These are phyloP conservation scores for Gracilaria gracilis DNA, from an alignment of 23 red algal species.

Conservation along the genomic window DNA sequence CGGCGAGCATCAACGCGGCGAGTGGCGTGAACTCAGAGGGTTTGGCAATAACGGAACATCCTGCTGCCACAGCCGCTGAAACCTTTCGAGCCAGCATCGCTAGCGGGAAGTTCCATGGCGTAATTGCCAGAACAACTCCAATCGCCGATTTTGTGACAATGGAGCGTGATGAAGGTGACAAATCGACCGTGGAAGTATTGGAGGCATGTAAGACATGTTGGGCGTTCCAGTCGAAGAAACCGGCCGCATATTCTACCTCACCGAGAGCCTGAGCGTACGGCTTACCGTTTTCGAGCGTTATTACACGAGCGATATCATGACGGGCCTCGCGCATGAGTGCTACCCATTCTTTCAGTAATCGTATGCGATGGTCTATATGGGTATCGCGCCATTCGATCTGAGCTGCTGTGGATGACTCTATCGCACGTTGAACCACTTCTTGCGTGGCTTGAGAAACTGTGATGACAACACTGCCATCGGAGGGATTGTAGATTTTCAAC, in stretches of 20 bases:
- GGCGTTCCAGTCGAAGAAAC: conserved; percentile 78
- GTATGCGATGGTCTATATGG: not conserved
- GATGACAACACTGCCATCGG: not conserved
- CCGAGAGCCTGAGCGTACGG: conserved; percentile 62
- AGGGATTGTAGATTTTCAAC: not conserved
- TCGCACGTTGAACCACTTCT: not conserved
- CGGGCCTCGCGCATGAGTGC: not conserved
- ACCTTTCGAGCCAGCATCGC: conserved; percentile 91
- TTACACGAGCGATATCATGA: conserved; percentile 65
- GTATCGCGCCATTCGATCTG: not conserved
- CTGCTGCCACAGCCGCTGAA: conserved; percentile 81
- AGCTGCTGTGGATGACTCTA: not conserved
- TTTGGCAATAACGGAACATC: conserved; percentile 84
- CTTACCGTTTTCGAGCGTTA: conserved; percentile 90
- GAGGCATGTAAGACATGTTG: conserved; percentile 34
- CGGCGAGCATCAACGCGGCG: conserved; percentile 84
- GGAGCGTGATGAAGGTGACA: not conserved
- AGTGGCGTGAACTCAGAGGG: conserved; percentile 84
- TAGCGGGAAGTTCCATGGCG: conserved; percentile 90
- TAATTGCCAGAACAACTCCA: conserved; percentile 81
- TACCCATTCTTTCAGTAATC: not conserved
- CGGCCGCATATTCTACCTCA: conserved; percentile 82
- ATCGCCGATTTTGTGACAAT: conserved; percentile 67
- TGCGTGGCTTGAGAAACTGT: not conserved
- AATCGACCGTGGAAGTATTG: conserved; percentile 30